These are phyloP conservation scores for Micractinium sp. DNA, from an alignment of 139 green algal species.

Conservation along the genomic window DNA sequence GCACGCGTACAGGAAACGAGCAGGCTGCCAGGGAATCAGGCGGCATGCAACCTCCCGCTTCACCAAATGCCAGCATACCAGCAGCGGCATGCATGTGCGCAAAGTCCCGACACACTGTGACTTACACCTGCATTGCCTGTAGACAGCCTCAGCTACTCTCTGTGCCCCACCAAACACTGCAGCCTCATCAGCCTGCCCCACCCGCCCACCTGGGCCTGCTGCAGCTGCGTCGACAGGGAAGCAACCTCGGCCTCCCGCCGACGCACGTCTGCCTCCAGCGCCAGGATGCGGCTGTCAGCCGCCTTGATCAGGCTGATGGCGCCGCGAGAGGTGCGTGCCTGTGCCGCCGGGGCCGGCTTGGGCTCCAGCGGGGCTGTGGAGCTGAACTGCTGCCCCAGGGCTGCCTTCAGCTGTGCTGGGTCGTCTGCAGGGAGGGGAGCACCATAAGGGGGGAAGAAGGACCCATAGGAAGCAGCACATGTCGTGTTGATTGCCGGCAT, in stretches of 20 bases:
- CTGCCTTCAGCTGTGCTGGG: background rate
- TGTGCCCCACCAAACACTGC: no score
- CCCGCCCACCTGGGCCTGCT: constrained; percentile 7
- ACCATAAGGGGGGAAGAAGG: background rate
- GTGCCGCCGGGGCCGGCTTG: constrained; percentile 7
- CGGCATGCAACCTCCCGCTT: background rate
- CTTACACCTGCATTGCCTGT: background rate
- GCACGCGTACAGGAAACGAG: background rate
- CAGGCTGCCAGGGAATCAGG: background rate
- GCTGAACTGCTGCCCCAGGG: background rate
- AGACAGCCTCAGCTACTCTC: no score
- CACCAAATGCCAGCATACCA: no score
- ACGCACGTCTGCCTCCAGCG: constrained; percentile 58
- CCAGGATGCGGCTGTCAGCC: constrained; percentile 41
- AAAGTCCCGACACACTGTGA: background rate
- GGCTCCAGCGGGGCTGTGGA: constrained; percentile 1
- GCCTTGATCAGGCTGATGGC: constrained; percentile 46
- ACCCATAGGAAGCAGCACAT: background rate
- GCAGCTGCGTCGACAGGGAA: background rate
- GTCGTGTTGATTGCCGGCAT: no score
- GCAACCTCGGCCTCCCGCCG: constrained; percentile 30
- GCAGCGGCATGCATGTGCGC: background rate
- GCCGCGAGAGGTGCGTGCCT: constrained; percentile 13
- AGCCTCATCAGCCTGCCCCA: background rate
- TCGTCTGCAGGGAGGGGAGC: background rate